Evolutionary conservation across 164 flowering plant species (phyloP).

Genomic region (Tinospora cordifolia): DNA sequence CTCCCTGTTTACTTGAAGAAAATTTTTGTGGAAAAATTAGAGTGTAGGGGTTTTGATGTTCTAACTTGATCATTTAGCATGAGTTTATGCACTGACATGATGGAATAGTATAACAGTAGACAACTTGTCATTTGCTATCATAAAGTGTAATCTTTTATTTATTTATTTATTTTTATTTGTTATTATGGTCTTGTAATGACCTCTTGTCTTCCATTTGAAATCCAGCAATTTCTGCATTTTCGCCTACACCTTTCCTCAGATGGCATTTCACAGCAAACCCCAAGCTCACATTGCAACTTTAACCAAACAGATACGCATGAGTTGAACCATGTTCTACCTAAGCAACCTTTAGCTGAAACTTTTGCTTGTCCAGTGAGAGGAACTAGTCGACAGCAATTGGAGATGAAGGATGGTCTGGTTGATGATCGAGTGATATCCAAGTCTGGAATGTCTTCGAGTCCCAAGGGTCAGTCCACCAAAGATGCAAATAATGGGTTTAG

Average conservation of each 20-base stretch:
- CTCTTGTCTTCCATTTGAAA: background rate
- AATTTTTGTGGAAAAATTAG: too few species aligned
- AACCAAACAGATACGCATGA: slow-evolving; percentile 19
- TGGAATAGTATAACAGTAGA: too few species aligned
- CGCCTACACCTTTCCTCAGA: slow-evolving; percentile 50
- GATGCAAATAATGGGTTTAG: slow-evolving; percentile 10
- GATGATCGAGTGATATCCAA: slow-evolving; percentile 10
- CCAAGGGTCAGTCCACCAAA: slow-evolving; percentile 5
- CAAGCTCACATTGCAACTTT: slow-evolving; percentile 15
- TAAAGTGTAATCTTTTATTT: too few species aligned
- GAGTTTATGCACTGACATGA: too few species aligned
- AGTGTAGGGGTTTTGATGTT: too few species aligned
- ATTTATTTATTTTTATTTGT: too few species aligned
- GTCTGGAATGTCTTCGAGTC: slow-evolving; percentile 10
- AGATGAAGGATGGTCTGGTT: slow-evolving; percentile 1
- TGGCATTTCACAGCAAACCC: slow-evolving; percentile 24
- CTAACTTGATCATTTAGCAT: too few species aligned
- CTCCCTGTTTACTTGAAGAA: too few species aligned
- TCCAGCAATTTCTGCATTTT: slow-evolving; percentile 42
- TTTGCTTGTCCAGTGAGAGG: slow-evolving; percentile 11
- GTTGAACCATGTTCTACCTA: slow-evolving; percentile 1
- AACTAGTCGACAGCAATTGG: slow-evolving; percentile 5
- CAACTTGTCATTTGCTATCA: too few species aligned
- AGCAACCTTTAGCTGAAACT: slow-evolving; percentile 15
- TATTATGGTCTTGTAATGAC: background rate